Percentiles rank a stretch among this genome's conserved stretches.
Conservation (phyloP, 2,329 filamentous ascomycete genomes). For the Clarireedia hainanense region DNA sequence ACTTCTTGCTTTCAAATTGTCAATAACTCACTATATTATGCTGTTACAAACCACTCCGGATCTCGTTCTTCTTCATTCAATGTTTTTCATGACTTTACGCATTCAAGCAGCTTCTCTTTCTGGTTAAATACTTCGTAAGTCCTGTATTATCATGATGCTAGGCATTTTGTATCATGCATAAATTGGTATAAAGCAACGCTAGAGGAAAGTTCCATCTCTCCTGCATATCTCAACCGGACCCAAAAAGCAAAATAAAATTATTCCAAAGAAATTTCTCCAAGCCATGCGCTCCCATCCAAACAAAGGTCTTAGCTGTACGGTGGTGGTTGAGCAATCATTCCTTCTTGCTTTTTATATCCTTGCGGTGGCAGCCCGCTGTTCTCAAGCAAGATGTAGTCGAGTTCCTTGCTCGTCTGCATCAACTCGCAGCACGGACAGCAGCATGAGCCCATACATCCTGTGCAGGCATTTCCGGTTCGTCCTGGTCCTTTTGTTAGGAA, state of each 20-base stretch:
- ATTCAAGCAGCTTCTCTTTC: background rate
- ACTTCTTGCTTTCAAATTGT: too few relatives aligned
- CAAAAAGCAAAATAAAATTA: background rate
- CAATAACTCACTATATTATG: too few relatives aligned
- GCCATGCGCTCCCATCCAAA: background rate
- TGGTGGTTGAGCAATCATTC: background rate
- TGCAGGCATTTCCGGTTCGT: constrained; percentile 2
- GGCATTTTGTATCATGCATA: background rate
- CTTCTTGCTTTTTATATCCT: background rate
- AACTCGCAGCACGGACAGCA: constrained; percentile 11
- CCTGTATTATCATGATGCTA: background rate
- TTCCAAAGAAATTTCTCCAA: too few relatives aligned
- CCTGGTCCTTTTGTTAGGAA: background rate
- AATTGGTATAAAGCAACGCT: background rate
- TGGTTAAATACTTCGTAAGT: background rate
- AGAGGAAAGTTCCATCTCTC: too few relatives aligned
- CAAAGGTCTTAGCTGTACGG: background rate
- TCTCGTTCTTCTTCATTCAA: background rate
- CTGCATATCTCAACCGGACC: background rate
- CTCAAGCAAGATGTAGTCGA: constrained; percentile 5
- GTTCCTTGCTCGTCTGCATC: constrained; percentile 10
- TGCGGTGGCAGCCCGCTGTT: background rate
- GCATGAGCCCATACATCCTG: background rate
- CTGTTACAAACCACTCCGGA: too few relatives aligned
- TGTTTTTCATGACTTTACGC: background rate